Evolutionary conservation across 1,139 yeast genomes (phyloP).

Genomic region (Suhomyces taliae): DNA sequence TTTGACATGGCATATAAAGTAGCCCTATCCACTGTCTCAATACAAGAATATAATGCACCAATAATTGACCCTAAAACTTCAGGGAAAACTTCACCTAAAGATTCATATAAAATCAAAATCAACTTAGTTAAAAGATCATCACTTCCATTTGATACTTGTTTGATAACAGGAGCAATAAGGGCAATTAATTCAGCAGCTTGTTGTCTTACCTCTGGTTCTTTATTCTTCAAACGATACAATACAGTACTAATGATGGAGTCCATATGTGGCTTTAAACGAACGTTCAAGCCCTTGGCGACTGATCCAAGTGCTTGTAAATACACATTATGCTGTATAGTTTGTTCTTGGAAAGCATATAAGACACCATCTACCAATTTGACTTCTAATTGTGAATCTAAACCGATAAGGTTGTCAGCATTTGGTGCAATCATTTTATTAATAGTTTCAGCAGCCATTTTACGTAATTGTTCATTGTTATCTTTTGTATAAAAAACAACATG

Average conservation of each 20-base stretch:
- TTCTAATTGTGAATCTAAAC: constrained; percentile 48
- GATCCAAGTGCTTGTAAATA: constrained; percentile 67
- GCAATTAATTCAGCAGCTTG: constrained; percentile 83
- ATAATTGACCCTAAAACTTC: constrained; percentile 88
- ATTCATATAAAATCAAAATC: constrained; percentile 80
- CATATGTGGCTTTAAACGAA: constrained; percentile 69
- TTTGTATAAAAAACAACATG: constrained; percentile 59
- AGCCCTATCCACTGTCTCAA: constrained; percentile 34
- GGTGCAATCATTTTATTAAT: constrained; percentile 35
- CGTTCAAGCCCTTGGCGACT: constrained; percentile 66
- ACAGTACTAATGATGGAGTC: constrained; percentile 74
- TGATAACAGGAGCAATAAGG: constrained; percentile 65
- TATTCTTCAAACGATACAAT: constrained; percentile 72
- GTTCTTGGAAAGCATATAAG: constrained; percentile 83
- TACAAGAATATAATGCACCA: constrained; percentile 58
- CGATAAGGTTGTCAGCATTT: constrained; percentile 36
- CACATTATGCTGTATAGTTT: constrained; percentile 51
- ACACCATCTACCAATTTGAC: constrained; percentile 76
- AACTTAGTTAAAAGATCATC: constrained; percentile 63
- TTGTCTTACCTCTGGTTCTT: constrained; percentile 71
- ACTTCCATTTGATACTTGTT: constrained; percentile 52
- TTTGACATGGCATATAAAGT: constrained; percentile 60
- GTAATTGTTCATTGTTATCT: constrained; percentile 79
- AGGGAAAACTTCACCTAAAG: constrained; percentile 93
- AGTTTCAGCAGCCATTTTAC: constrained; percentile 79